These are phyloP conservation scores for Claviceps quebecensis DNA, from an alignment of 2,329 filamentous ascomycete species.

Conservation along the genomic window DNA sequence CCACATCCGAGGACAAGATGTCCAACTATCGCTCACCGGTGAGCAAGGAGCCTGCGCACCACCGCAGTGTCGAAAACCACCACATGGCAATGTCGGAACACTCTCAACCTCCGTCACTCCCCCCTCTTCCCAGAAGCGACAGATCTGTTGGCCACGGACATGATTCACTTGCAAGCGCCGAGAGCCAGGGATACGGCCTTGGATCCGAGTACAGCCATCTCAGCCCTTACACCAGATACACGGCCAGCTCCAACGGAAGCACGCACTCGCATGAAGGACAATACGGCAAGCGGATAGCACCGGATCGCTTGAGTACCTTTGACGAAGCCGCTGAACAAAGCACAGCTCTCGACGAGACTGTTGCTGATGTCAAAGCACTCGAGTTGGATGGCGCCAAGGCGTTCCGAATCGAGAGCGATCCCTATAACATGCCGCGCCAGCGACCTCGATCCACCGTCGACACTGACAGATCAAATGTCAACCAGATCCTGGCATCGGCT, in stretches of 20 bases:
- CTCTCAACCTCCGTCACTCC: constrained; percentile 1
- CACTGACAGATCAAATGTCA: constrained; percentile 29
- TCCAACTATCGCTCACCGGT: constrained; percentile 1
- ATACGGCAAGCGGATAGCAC: constrained; percentile 7
- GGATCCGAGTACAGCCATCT: constrained; percentile 4
- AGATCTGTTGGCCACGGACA: constrained; percentile 3
- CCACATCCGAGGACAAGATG: constrained; percentile 5
- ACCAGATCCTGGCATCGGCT: constrained; percentile 35
- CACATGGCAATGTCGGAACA: neutral
- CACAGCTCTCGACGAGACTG: constrained; percentile 11
- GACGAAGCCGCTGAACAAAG: constrained; percentile 11
- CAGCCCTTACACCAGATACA: constrained; percentile 9
- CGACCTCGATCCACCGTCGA: constrained; percentile 31
- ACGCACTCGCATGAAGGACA: constrained; percentile 19
- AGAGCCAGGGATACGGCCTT: constrained; percentile 5
- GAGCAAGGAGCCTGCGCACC: neutral
- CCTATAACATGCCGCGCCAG: constrained; percentile 36
- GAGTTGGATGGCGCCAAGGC: constrained; percentile 28
- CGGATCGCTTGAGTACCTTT: constrained; percentile 18
- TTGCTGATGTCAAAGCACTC: constrained; percentile 21
- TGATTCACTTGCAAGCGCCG: constrained; percentile 7
- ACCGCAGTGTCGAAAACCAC: constrained; percentile 5
- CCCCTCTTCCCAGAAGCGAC: constrained; percentile 3
- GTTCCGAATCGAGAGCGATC: constrained; percentile 36
- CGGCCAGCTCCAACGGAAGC: constrained; percentile 15